A percentile compares a stretch with the other conserved stretches of the same genome.
phyloP scores from a whole-genome alignment of 2,329 filamentous ascomycete species.

The Monilinia fructicola region DNA sequence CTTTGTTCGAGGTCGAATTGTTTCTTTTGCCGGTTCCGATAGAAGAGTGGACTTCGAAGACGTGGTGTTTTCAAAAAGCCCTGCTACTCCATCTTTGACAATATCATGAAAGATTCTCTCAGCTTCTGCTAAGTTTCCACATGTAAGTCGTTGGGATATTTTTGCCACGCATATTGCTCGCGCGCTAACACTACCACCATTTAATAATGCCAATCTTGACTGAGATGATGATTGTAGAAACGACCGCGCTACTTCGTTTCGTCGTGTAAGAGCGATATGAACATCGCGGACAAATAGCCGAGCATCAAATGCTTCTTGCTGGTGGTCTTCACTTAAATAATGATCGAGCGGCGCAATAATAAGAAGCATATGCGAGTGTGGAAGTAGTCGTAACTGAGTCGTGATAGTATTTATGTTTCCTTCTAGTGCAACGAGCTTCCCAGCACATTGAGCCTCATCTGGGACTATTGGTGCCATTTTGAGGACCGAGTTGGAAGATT shows the following conservation, averaged over 20 bases:
- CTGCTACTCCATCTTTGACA: constrained; percentile 50
- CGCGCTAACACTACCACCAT: constrained; percentile 58
- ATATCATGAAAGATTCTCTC: constrained; percentile 53
- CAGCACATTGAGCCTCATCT: constrained; percentile 33
- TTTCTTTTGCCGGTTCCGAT: too few relatives aligned
- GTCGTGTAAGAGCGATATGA: constrained; percentile 50
- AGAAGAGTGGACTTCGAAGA: not conserved
- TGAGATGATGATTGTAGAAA: constrained; percentile 52
- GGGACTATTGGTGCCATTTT: constrained; percentile 19
- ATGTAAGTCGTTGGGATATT: constrained; percentile 54
- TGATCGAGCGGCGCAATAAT: constrained; percentile 48
- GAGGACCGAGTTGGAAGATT: not conserved
- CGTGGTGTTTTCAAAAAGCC: constrained; percentile 35
- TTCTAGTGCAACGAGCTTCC: constrained; percentile 60
- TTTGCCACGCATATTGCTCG: constrained; percentile 54
- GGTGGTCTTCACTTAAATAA: constrained; percentile 29
- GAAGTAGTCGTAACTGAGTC: constrained; percentile 60
- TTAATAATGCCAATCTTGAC: constrained; percentile 57
- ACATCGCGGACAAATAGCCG: constrained; percentile 49
- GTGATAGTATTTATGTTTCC: constrained; percentile 55
- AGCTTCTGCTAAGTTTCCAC: constrained; percentile 51
- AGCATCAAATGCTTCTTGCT: constrained; percentile 44
- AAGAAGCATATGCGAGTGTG: constrained; percentile 57
- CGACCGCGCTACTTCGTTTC: constrained; percentile 49
- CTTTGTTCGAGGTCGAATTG: not conserved